These are phyloP conservation scores for Cercophora newfieldiana DNA, from an alignment of 495 filamentous ascomycete genomes.

Conservation along the genomic window DNA sequence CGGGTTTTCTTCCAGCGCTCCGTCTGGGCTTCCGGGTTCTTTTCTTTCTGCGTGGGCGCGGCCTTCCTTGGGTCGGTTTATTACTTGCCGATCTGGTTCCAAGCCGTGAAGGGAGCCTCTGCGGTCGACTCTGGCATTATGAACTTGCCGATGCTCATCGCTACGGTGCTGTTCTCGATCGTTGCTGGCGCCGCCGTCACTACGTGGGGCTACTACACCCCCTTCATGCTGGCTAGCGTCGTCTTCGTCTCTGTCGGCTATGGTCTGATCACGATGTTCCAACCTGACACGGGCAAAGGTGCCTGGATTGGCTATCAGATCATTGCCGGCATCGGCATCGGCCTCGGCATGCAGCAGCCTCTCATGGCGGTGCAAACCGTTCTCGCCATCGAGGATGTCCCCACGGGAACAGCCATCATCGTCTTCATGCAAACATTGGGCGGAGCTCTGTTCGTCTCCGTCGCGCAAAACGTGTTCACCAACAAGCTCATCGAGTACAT, in stretches of 20 bases:
- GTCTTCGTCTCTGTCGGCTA: conserved; percentile 64
- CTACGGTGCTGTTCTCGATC: conserved; percentile 61
- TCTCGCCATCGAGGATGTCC: conserved; percentile 59
- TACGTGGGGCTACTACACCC: conserved; percentile 71
- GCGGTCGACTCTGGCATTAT: conserved; percentile 74
- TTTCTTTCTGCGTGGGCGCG: conserved; percentile 57
- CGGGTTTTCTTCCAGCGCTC: conserved; percentile 70
- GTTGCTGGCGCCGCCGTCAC: conserved; percentile 62
- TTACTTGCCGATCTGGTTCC: conserved; percentile 87
- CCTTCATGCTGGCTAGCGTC: conserved; percentile 64
- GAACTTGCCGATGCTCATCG: conserved; percentile 72
- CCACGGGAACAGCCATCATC: conserved; percentile 65
- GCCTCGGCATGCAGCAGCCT: conserved; percentile 66
- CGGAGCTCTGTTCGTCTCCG: conserved; percentile 71
- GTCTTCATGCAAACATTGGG: conserved; percentile 73
- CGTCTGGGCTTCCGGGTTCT: conserved; percentile 57
- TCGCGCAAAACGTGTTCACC: conserved; percentile 76
- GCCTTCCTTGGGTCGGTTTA: conserved; percentile 68
- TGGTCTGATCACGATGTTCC: conserved; percentile 67
- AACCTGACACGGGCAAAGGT: conserved; percentile 49
- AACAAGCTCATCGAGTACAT: conserved; percentile 66
- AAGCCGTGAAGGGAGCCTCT: conserved; percentile 70
- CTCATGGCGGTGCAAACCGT: conserved; percentile 71
- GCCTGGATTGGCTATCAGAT: conserved; percentile 81
- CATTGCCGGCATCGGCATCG: conserved; percentile 67